Evolutionary conservation across 495 filamentous ascomycete genomes (phyloP).

Genomic region (Neurospora sp.): DNA sequence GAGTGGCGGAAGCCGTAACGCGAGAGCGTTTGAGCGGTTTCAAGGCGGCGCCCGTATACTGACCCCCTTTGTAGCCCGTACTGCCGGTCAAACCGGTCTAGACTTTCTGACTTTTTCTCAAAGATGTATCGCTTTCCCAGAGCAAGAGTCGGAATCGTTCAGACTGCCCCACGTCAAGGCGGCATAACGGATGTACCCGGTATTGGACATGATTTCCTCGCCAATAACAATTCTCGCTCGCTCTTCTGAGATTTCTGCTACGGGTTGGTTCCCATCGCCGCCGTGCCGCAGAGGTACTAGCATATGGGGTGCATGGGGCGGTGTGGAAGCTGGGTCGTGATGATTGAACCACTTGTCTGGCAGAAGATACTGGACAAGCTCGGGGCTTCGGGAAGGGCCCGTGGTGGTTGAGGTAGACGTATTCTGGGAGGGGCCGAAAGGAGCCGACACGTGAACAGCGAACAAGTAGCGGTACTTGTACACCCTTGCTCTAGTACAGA

Average conservation of each 20-base stretch:
- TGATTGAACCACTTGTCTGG: background rate
- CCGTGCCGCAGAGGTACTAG: conserved; percentile 5
- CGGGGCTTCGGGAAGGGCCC: conserved; percentile 12
- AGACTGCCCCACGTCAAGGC: background rate
- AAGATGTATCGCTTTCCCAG: background rate
- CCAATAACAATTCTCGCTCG: conserved; percentile 1
- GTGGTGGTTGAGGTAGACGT: conserved; percentile 4
- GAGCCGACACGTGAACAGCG: conserved; percentile 2
- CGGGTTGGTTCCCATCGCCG: background rate
- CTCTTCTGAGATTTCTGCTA: background rate
- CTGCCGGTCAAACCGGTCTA: background rate
- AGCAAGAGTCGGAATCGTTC: background rate
- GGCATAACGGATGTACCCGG: background rate
- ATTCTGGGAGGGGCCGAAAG: background rate
- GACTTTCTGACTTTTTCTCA: background rate
- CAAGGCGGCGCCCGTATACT: background rate
- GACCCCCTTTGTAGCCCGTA: background rate
- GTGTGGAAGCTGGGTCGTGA: conserved; percentile 9
- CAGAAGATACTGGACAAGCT: conserved; percentile 3
- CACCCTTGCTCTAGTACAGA: background rate
- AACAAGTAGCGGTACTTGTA: background rate
- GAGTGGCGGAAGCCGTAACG: background rate
- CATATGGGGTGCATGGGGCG: conserved; percentile 10
- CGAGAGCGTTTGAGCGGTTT: background rate
- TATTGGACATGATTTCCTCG: background rate